Evolutionary conservation across 768 basidiomycete genomes (phyloP).

Genomic region (Boletus tylopilopsis): DNA sequence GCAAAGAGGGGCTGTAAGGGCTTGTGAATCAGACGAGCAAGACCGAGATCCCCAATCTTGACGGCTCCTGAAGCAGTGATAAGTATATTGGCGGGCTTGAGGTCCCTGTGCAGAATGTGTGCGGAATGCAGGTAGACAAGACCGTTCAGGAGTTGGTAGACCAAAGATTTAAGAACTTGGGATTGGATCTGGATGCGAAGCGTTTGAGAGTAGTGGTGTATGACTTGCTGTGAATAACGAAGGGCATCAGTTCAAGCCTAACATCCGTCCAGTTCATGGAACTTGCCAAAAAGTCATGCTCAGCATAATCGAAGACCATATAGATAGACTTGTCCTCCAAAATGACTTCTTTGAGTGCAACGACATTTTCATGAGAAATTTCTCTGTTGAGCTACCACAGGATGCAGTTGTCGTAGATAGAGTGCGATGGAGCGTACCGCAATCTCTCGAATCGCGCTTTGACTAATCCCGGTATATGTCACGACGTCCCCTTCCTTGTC

Average conservation of each 20-base stretch:
- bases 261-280: neutral
- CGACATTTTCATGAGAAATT: conserved; percentile 87
- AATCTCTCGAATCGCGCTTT: conserved; percentile 96
- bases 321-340: conserved; percentile 98
- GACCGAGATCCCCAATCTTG: conserved; percentile 97
- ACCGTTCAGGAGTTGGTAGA: conserved; percentile 92
- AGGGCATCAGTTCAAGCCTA: neutral
- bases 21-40: conserved; percentile 87
- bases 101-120: conserved; percentile 94
- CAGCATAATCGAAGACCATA: conserved; percentile 99
- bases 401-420: conserved; percentile 13
- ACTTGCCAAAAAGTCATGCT: conserved; percentile 94
- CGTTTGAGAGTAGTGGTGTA: conserved; percentile 94
- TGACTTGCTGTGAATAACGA: conserved; percentile 73
- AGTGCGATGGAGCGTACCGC: conserved; percentile 51
- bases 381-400: conserved; percentile 74
- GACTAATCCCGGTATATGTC: conserved; percentile 96
- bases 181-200: conserved; percentile 71
- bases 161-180: conserved; percentile 85
- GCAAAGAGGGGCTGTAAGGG: conserved; percentile 89
- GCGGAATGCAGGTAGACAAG: conserved; percentile 91
- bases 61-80: conserved; percentile 86
- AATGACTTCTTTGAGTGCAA: conserved; percentile 90
- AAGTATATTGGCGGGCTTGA: conserved; percentile 98
- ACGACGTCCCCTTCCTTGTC: conserved; percentile 98